Conservation (phyloP, 768 basidiomycete genomes). For the Boletus pseudo-olivaceus region DNA sequence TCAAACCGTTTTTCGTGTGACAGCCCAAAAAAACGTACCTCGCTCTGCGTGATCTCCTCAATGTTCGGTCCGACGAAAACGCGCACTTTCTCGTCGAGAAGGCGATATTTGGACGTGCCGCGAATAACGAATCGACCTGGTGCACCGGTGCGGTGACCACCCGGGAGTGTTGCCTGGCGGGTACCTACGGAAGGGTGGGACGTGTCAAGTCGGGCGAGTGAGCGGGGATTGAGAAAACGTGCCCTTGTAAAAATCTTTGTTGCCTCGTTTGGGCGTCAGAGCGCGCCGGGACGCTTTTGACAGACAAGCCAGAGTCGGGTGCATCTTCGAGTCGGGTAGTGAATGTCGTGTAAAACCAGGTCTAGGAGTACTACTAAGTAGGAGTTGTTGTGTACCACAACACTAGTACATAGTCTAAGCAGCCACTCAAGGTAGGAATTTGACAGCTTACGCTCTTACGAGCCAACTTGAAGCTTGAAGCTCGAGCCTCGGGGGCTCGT, state of each 20-base stretch:
- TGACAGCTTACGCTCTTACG: too few species aligned
- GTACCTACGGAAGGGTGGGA: conserved; percentile 49
- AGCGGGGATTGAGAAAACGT: conserved; percentile 2
- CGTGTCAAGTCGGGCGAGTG: not conserved
- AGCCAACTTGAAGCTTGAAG: too few species aligned
- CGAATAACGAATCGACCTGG: conserved; percentile 80
- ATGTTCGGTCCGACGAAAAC: conserved; percentile 80
- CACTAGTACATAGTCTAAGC: not conserved
- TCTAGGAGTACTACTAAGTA: too few species aligned
- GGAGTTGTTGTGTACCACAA: not conserved
- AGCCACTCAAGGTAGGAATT: too few species aligned
- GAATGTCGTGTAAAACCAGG: not conserved
- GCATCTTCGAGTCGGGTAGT: conserved; percentile 41
- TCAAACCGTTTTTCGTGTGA: not conserved
- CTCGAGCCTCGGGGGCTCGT: too few species aligned
- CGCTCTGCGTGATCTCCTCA: conserved; percentile 54
- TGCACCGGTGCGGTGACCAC: conserved; percentile 82
- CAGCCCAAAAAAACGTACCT: conserved; percentile 39
- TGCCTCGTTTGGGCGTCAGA: conserved; percentile 81
- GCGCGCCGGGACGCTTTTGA: conserved; percentile 85
- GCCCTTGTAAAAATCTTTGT: conserved; percentile 99
- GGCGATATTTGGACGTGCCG: conserved; percentile 76
- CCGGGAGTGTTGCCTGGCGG: conserved; percentile 77
- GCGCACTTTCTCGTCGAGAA: conserved; percentile 80
- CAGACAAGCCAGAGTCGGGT: conserved; percentile 60